Percentiles rank a stretch among this genome's conserved stretches.
Conservation (phyloP, 2,329 filamentous ascomycete genomes). For the Zymoseptoria passerinii region DNA sequence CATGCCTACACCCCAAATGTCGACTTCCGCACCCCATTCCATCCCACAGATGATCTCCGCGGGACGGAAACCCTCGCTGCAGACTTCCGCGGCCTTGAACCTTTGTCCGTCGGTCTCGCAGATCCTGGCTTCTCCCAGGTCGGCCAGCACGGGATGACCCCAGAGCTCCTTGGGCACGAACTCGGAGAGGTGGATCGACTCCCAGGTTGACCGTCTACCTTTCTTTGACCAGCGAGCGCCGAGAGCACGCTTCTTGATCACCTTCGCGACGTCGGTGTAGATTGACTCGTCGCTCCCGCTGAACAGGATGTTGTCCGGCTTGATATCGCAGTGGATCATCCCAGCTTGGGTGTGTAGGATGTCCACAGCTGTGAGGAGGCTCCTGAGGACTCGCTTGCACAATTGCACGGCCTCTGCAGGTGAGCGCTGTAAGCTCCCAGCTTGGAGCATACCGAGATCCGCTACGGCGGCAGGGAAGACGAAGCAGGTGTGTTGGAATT, state of each 20-base stretch:
- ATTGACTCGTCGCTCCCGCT: background rate
- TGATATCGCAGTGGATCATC: background rate
- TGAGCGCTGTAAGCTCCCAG: background rate
- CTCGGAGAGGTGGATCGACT: background rate
- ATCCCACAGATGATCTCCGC: background rate
- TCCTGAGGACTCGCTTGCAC: background rate
- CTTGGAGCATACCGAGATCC: background rate
- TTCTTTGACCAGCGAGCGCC: background rate
- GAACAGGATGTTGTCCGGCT: background rate
- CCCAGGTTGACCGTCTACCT: background rate
- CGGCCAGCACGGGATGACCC: background rate
- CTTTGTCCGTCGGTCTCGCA: background rate
- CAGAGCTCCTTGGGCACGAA: background rate
- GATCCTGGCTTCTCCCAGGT: background rate
- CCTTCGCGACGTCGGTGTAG: background rate
- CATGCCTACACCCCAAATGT: slow-evolving; percentile 1
- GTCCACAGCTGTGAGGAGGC: background rate
- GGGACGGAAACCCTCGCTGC: background rate
- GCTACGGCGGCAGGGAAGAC: background rate
- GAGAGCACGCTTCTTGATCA: background rate
- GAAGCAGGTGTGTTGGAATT: background rate
- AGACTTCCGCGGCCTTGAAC: background rate
- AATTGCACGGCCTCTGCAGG: background rate
- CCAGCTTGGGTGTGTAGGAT: background rate
- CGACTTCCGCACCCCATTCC: background rate